Evolutionary conservation across 805 yeast species (phyloP).

Genomic region (Yarrowia sp.): DNA sequence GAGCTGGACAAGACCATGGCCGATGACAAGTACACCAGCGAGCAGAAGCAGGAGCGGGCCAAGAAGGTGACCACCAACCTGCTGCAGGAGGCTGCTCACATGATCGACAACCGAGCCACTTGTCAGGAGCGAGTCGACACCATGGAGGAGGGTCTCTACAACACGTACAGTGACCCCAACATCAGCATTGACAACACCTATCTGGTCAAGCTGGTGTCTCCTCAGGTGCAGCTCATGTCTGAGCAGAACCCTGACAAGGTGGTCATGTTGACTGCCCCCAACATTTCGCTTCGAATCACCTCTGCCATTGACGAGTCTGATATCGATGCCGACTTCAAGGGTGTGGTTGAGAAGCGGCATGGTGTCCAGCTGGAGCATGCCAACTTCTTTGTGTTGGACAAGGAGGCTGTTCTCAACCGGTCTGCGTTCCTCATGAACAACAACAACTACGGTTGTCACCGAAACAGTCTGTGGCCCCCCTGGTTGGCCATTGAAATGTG

Average conservation of each 20-base stretch:
- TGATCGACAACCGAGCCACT: slow-evolving; percentile 21
- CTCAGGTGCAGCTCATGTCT: slow-evolving; percentile 73
- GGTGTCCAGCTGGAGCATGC: slow-evolving; percentile 70
- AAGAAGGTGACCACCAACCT: slow-evolving; percentile 19
- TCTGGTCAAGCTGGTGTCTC: slow-evolving; percentile 66
- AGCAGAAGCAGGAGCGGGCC: slow-evolving; percentile 18
- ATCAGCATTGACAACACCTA: slow-evolving; percentile 52
- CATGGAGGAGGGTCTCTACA: slow-evolving; percentile 55
- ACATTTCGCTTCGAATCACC: slow-evolving; percentile 65
- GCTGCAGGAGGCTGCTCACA: slow-evolving; percentile 19
- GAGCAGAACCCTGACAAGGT: slow-evolving; percentile 55
- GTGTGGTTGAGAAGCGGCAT: slow-evolving; percentile 60
- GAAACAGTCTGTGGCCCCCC: slow-evolving; percentile 71
- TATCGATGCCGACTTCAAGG: slow-evolving; percentile 46
- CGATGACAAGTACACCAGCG: background rate
- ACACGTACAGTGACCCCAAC: slow-evolving; percentile 38
- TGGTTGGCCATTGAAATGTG: slow-evolving; percentile 78
- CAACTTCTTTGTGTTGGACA: slow-evolving; percentile 64
- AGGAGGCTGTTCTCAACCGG: slow-evolving; percentile 46
- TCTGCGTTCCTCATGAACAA: slow-evolving; percentile 48
- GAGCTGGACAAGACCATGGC: slow-evolving; percentile 35
- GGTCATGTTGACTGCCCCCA: slow-evolving; percentile 70
- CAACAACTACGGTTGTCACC: slow-evolving; percentile 58
- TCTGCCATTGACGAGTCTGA: slow-evolving; percentile 53
- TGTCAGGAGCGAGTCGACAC: slow-evolving; percentile 30